A percentile compares a stretch with the other conserved stretches of the same genome.
These are phyloP conservation scores for Alternaria consortialis DNA, from an alignment of 2,329 filamentous ascomycete species.

Conservation along the genomic window DNA sequence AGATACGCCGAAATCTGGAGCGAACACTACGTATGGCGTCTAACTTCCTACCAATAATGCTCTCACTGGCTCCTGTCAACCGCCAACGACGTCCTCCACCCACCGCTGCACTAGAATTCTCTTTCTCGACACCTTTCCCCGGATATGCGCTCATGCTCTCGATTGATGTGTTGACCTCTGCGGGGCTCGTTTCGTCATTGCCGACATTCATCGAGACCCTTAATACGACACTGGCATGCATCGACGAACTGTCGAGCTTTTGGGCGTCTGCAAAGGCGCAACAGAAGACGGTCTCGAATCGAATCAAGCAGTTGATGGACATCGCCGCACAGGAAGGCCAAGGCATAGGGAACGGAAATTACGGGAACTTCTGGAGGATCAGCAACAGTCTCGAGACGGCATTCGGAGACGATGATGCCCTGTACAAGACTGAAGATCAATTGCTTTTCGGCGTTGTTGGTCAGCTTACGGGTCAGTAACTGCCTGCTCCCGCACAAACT, in stretches of 20 bases:
- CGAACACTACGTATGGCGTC: slow-evolving; percentile 40
- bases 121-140: slow-evolving; percentile 65
- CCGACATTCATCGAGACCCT: slow-evolving; percentile 65
- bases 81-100: slow-evolving; percentile 39
- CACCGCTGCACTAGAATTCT: slow-evolving; percentile 40
- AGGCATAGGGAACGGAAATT: slow-evolving; percentile 36
- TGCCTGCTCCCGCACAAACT: not conserved
- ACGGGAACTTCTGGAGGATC: slow-evolving; percentile 49
- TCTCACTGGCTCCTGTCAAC: slow-evolving; percentile 37
- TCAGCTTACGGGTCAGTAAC: slow-evolving; percentile 30
- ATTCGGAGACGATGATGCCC: slow-evolving; percentile 55
- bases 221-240: slow-evolving; percentile 60
- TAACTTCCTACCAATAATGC: slow-evolving; percentile 46
- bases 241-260: slow-evolving; percentile 65
- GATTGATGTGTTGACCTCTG: slow-evolving; percentile 71
- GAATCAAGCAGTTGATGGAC: slow-evolving; percentile 57
- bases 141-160: slow-evolving; percentile 70
- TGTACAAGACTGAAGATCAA: slow-evolving; percentile 51
- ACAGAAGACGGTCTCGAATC: slow-evolving; percentile 58
- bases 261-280: slow-evolving; percentile 69
- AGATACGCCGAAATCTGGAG: slow-evolving; percentile 44
- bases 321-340: slow-evolving; percentile 50
- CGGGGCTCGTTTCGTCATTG: slow-evolving; percentile 56
- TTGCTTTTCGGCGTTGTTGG: slow-evolving; percentile 42
- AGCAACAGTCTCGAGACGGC: slow-evolving; percentile 53